A percentile compares a stretch with the other conserved stretches of the same genome.
Evolutionary conservation across 495 filamentous ascomycete species (phyloP).

Genomic region (Penicillium taxi): DNA sequence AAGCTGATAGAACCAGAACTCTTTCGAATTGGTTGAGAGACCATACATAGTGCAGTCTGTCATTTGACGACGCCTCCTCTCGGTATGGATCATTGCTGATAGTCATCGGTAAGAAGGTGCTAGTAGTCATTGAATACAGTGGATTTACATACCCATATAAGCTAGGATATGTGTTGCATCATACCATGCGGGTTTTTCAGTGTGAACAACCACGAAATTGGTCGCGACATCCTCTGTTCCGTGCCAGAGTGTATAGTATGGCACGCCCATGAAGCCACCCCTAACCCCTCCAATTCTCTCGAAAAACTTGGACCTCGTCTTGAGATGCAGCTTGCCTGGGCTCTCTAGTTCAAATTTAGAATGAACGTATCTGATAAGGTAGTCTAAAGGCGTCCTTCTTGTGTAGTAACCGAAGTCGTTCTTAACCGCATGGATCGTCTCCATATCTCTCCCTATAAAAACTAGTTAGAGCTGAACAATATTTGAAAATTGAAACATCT

Average conservation of each 20-base stretch:
- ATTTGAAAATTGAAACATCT: no score
- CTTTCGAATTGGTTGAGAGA: constrained; percentile 2
- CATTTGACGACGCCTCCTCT: background rate
- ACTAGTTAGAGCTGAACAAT: no score
- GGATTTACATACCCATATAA: constrained; percentile 4
- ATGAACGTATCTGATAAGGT: no score
- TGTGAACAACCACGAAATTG: constrained; percentile 5
- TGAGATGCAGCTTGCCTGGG: no score
- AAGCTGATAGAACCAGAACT: constrained; percentile 8
- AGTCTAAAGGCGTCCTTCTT: no score
- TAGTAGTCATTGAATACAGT: background rate
- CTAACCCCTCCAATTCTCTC: no score
- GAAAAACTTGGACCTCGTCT: no score
- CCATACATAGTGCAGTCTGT: constrained; percentile 5
- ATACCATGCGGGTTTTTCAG: constrained; percentile 1
- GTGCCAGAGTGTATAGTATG: constrained; percentile 7
- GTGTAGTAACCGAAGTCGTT: no score
- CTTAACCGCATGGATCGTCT: no score
- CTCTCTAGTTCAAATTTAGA: no score
- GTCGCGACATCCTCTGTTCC: background rate
- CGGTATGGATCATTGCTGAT: constrained; percentile 8
- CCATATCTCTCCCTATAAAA: no score
- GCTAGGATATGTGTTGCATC: background rate
- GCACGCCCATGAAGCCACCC: background rate
- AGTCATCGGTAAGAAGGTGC: background rate